Conservation (phyloP, 345 rosid genomes). For the Sisymbrium altissimum region DNA sequence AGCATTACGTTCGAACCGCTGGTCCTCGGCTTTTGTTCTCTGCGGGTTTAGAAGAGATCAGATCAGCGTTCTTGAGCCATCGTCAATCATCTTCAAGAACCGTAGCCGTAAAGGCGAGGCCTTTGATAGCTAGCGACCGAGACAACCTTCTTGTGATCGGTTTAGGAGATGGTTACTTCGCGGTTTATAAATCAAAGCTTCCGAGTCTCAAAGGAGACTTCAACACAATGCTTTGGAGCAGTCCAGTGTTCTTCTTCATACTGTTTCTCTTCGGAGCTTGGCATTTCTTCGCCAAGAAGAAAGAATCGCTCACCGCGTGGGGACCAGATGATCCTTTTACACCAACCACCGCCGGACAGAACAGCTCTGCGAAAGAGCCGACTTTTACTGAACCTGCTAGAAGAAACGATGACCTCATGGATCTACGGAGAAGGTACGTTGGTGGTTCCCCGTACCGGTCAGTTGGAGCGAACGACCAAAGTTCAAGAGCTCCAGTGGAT, state of each 20-base stretch:
- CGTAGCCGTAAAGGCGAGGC: slow-evolving; percentile 29
- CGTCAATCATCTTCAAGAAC: slow-evolving; percentile 27
- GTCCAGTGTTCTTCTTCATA: slow-evolving; percentile 80
- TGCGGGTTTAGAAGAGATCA: slow-evolving; percentile 72
- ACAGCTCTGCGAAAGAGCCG: slow-evolving; percentile 48
- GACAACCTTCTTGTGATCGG: slow-evolving; percentile 79
- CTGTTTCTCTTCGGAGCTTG: slow-evolving; percentile 85
- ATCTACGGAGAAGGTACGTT: slow-evolving; percentile 59
- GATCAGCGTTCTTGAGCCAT: slow-evolving; percentile 60
- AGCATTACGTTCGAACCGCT: slow-evolving; percentile 64
- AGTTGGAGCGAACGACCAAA: slow-evolving; percentile 39
- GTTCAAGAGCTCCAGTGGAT: slow-evolving; percentile 52
- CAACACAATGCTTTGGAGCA: slow-evolving; percentile 75
- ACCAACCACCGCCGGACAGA: slow-evolving; percentile 49
- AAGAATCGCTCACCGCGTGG: slow-evolving; percentile 85
- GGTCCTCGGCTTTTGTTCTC: slow-evolving; percentile 73
- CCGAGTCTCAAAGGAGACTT: slow-evolving; percentile 58
- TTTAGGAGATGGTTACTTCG: slow-evolving; percentile 72
- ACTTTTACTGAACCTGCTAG: slow-evolving; percentile 56
- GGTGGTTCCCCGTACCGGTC: slow-evolving; percentile 52
- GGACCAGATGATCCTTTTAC: slow-evolving; percentile 87
- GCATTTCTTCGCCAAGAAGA: slow-evolving; percentile 96
- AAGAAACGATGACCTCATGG: slow-evolving; percentile 59
- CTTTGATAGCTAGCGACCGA: slow-evolving; percentile 74
- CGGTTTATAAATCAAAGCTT: slow-evolving; percentile 76